Evolutionary conservation across 169 alveolate genomes (phyloP), one percentile per base, ranked within the genome.

Genomic region (Eimeria praecox): DNA sequence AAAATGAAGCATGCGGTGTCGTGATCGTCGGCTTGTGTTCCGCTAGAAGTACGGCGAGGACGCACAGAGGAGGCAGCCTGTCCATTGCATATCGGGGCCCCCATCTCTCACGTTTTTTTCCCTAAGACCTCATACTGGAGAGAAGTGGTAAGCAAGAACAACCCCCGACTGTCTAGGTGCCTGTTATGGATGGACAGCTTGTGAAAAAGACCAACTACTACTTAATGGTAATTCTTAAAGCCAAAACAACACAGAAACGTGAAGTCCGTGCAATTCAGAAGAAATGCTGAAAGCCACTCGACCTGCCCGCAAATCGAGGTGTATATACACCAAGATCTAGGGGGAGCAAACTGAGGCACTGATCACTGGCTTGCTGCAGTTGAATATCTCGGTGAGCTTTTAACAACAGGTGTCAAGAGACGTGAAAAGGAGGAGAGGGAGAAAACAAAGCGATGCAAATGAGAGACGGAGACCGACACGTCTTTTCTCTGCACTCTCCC

Each of bases 11-110:
- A 66, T 0, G 30, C 20, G 20, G 78, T 22, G 78, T 66, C 78
- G 44, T n/a, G 42, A 9, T 44, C 56, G 42, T 22, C 86, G 38
- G 59, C 38, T 40, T 75, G 86, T 38, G 56, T 40, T 75, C 38
- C 56, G 42, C 33, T 44, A 42, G 86, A 75, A 22, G 86, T 75
- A 6, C 86, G 86, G 59, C 86, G 86, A 75, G 86, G 59, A 75
- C 86, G 86, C 59, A 75, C 86, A 42, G 56, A 75, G 56, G 86
- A 75, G 86, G 56, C 86, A 75, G 38, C 73, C 77, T 33, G 77
- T 85, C 92, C 92, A 52, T 56, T 69, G 64, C 77, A 56, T n/a
- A 35, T 56, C 78, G 78, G 92, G 64, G 64, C 73, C 77, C 77
- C 78, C 92, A 85, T 85, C 77, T 85, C 92, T 52, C 56, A 52